Evolutionary conservation across 768 basidiomycete genomes (phyloP).

Genomic region (Auricularia sp.): DNA sequence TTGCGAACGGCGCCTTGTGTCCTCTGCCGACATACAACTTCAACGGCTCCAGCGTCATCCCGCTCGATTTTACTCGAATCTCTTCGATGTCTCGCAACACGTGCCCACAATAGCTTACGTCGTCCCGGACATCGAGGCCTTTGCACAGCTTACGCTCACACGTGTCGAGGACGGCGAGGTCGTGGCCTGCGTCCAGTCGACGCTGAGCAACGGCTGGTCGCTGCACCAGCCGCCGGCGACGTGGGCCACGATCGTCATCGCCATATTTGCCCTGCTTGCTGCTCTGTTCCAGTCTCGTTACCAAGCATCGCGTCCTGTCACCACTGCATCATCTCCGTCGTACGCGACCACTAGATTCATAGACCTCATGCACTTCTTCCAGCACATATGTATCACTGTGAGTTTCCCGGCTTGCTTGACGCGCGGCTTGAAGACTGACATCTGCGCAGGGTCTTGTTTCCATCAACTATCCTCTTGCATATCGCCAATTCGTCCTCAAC

Average conservation of each 20-base stretch:
- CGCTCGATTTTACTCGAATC: slow-evolving; percentile 28
- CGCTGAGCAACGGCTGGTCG: slow-evolving; percentile 86
- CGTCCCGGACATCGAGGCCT: slow-evolving; percentile 89
- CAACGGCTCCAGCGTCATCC: slow-evolving; percentile 44
- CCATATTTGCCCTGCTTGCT: slow-evolving; percentile 43
- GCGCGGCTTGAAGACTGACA: not conserved
- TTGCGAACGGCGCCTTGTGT: slow-evolving; percentile 73
- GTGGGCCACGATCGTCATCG: slow-evolving; percentile 60
- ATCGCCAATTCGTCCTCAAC: slow-evolving; percentile 72
- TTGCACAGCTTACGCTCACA: slow-evolving; percentile 65
- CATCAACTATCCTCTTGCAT: slow-evolving; percentile 81
- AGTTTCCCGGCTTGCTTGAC: not conserved
- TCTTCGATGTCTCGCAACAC: slow-evolving; percentile 40
- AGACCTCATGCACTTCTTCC: slow-evolving; percentile 75
- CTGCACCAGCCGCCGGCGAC: slow-evolving; percentile 62
- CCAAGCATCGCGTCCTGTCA: slow-evolving; percentile 24
- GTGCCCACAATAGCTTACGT: slow-evolving; percentile 76
- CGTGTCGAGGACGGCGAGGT: slow-evolving; percentile 60
- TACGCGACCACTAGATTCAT: slow-evolving; percentile 68
- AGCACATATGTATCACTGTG: slow-evolving; percentile 67
- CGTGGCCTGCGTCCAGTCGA: slow-evolving; percentile 86
- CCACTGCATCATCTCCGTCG: slow-evolving; percentile 40
- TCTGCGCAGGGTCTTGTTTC: slow-evolving; percentile 42
- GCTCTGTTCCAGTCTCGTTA: slow-evolving; percentile 32
- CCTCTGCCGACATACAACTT: slow-evolving; percentile 13